phyloP scores from a whole-genome alignment of 345 rosid species.

The Salix caprea region DNA sequence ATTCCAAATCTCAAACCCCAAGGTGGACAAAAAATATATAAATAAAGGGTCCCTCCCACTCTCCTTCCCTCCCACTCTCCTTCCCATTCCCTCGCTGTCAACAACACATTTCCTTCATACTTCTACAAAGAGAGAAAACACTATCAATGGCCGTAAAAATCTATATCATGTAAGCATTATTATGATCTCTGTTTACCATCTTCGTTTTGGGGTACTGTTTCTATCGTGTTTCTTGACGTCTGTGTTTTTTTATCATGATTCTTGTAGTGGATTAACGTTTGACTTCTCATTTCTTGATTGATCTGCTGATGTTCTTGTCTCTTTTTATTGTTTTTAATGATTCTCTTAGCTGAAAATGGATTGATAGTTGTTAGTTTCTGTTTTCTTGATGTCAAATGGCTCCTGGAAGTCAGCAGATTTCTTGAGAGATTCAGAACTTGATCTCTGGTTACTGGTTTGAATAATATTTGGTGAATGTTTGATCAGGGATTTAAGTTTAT shows the following conservation, averaged over 20 bases:
- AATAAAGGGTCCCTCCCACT: constrained; percentile 15
- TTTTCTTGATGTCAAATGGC: background rate
- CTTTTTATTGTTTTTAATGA: background rate
- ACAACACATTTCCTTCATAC: background rate
- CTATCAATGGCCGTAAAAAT: constrained; percentile 53
- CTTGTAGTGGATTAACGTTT: background rate
- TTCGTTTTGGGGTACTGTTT: background rate
- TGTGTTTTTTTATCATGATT: background rate
- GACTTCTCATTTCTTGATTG: constrained; percentile 1
- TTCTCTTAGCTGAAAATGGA: background rate
- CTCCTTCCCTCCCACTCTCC: background rate
- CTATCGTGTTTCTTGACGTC: background rate
- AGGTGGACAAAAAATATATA: constrained; percentile 17
- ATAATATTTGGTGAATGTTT: background rate
- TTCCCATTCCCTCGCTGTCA: constrained; percentile 2
- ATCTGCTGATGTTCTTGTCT: background rate
- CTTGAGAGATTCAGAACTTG: background rate
- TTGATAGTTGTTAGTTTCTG: background rate
- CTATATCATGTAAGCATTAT: constrained; percentile 49
- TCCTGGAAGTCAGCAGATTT: background rate
- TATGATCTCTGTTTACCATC: background rate
- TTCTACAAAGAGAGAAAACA: background rate
- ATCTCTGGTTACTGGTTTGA: background rate
- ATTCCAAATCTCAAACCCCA: too few relatives aligned
- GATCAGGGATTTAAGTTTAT: background rate